Conservation (phyloP, 2,329 filamentous ascomycete genomes). For the Chlorencoelia australis region DNA sequence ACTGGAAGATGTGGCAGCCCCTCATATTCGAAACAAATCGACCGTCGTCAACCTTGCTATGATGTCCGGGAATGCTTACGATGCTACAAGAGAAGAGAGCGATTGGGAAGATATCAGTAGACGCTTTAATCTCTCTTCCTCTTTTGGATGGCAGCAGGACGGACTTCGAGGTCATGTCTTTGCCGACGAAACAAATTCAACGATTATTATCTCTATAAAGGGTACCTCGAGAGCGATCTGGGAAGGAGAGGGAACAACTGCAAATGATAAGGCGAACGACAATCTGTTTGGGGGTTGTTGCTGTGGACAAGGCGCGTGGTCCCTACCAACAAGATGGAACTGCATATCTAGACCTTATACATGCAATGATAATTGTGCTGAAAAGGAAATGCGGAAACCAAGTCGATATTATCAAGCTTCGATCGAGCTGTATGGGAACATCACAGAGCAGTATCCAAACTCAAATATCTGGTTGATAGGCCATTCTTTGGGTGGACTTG, state of each 20-base stretch:
- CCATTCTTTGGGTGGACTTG: slow-evolving; percentile 84
- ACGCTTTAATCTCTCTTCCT: slow-evolving; percentile 58
- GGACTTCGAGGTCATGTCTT: slow-evolving; percentile 86
- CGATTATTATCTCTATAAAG: slow-evolving; percentile 82
- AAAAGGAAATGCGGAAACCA: slow-evolving; percentile 62
- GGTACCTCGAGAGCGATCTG: slow-evolving; percentile 82
- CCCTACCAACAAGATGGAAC: slow-evolving; percentile 84
- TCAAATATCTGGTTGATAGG: slow-evolving; percentile 80
- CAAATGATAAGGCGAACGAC: slow-evolving; percentile 92
- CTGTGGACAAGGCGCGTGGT: slow-evolving; percentile 80
- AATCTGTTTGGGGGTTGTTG: slow-evolving; percentile 96
- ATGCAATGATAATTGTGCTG: slow-evolving; percentile 83
- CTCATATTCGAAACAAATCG: slow-evolving; percentile 73
- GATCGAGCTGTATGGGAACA: slow-evolving; percentile 80
- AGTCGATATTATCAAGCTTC: slow-evolving; percentile 84
- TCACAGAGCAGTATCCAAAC: slow-evolving; percentile 74
- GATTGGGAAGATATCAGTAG: slow-evolving; percentile 73
- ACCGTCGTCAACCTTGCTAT: slow-evolving; percentile 73
- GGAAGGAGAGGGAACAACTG: slow-evolving; percentile 88
- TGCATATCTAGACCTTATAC: slow-evolving; percentile 69
- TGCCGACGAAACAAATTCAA: slow-evolving; percentile 72
- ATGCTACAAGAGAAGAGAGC: slow-evolving; percentile 54
- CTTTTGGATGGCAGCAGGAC: slow-evolving; percentile 86
- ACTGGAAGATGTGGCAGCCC: slow-evolving; percentile 44
- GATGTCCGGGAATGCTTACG: slow-evolving; percentile 83